Base-by-base conservation (phyloP, 2,329 filamentous ascomycete species). In the Parasarocladium wereldwijsianum region DNA sequence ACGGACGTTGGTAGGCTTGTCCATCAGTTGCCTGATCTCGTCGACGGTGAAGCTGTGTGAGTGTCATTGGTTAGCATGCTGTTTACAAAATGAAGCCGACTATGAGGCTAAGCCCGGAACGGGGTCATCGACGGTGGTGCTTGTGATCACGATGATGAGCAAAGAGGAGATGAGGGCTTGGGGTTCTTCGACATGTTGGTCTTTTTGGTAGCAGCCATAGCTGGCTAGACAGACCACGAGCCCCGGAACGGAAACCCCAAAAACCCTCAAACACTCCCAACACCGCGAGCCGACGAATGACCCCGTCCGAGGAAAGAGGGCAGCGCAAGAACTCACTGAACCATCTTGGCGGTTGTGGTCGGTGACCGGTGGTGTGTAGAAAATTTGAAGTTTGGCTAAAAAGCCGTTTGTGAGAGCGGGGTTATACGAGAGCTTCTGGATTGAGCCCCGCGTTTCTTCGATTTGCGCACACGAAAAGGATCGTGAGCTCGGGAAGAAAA, bases 331-430 rank as follows among this genome's bases (percentile, higher is more conserved):
- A 87, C 86, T 80, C 80, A 94, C 86, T 96, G 94, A 62, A 98
- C 90, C 90, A 98, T 98, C 62, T 85, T 94, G 79, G 68, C 84
- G 82, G 85, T 82, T 58, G 73, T 79, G 60, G 56, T 56, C 41
- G 48, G 45, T 52, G 48, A 58, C 53, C 49, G 55, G 46, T 44
- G 28, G 24, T 13, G 11, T 24, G 17, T 29, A 13, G 27, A 30
- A 30, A 30, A 30, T 30, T 30, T 30, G 28, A 15, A 23, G 28
- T 19, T 23, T 16, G 28, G 28, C 28, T 19, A 18, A 18, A 21
- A 22, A 23, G 28, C 26, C 26, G 26, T 4, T 5, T 29, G 26
- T 17, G 28, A 30, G 28, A 30, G 28, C 28, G 28, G 28, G 28
- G 28, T 30, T 30, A 21, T 15, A 30, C 8, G 28, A 19, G 17